A percentile compares a stretch with the other conserved stretches of the same genome.
These are phyloP conservation scores for Panaeolus cyanescens DNA, from an alignment of 768 basidiomycete genomes.

Conservation along the genomic window DNA sequence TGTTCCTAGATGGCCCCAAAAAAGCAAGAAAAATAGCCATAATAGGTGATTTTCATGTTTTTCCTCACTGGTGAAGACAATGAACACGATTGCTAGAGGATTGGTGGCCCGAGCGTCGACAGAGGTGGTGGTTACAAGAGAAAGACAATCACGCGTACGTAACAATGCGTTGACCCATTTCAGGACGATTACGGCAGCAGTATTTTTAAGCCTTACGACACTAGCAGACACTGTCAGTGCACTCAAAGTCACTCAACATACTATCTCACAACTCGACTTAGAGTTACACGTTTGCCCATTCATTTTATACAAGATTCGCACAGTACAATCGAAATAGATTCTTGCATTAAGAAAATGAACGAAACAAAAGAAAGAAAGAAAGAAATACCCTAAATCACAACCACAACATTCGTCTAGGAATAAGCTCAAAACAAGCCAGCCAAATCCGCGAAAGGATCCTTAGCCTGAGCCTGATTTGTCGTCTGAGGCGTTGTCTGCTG, in stretches of 20 bases:
- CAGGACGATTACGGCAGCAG: background rate
- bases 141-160: background rate
- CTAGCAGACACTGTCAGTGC: background rate
- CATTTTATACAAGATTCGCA: background rate
- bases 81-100: background rate
- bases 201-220: background rate
- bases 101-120: background rate
- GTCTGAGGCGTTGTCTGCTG: slow-evolving; percentile 8
- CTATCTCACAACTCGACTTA: background rate
- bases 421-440: slow-evolving; percentile 64
- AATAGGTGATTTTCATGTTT: background rate
- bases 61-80: background rate
- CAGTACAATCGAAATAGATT: background rate
- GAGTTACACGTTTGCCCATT: background rate
- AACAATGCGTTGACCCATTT: background rate
- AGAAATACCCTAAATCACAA: background rate
- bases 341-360: background rate
- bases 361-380: background rate
- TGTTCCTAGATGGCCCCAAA: background rate
- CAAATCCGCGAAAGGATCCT: slow-evolving; percentile 86
- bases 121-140: background rate
- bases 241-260: background rate
- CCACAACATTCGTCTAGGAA: background rate
- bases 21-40: background rate
- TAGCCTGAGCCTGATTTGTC: slow-evolving; percentile 36